phyloP scores from a whole-genome alignment of 2,329 filamentous ascomycete species.

The Aureobasidium sp. region DNA sequence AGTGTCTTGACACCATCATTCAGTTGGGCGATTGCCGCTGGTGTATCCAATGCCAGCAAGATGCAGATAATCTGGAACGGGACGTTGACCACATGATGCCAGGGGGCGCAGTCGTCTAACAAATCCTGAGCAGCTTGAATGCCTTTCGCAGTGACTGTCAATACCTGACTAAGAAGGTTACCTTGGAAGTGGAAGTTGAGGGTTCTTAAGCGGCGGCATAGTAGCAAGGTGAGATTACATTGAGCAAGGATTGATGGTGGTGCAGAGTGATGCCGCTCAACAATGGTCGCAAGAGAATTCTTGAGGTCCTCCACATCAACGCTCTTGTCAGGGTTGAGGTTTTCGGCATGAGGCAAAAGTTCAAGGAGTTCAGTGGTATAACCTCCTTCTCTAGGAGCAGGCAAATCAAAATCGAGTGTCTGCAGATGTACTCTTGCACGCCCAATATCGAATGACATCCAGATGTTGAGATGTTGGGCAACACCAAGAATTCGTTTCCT shows the following conservation, averaged over 20 bases:
- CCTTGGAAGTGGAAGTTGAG: conserved; percentile 42
- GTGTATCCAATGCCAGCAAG: conserved; percentile 49
- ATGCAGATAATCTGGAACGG: conserved; percentile 54
- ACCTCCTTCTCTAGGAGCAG: conserved; percentile 34
- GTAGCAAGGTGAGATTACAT: conserved; percentile 50
- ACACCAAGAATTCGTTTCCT: conserved; percentile 37
- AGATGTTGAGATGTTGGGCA: conserved; percentile 52
- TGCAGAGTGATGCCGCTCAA: conserved; percentile 35
- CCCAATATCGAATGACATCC: conserved; percentile 54
- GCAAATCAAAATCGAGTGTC: conserved; percentile 39
- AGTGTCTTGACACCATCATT: conserved; percentile 43
- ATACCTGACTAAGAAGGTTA: conserved; percentile 40
- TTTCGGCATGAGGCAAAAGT: conserved; percentile 48
- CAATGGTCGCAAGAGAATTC: conserved; percentile 35
- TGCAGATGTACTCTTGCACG: conserved; percentile 46
- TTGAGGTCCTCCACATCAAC: conserved; percentile 39
- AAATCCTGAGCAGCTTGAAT: conserved; percentile 44
- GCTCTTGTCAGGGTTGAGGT: conserved; percentile 46
- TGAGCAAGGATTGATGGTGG: conserved; percentile 45
- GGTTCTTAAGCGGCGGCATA: conserved; percentile 49
- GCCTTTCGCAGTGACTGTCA: conserved; percentile 40
- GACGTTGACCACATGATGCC: conserved; percentile 55
- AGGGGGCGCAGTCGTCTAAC: conserved; percentile 41
- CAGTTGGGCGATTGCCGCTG: conserved; percentile 42
- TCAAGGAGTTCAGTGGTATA: conserved; percentile 45